Percentiles rank a stretch among this genome's conserved stretches.
These are phyloP conservation scores for Hydnum rufescens DNA, from an alignment of 768 basidiomycete species.

Conservation along the genomic window DNA sequence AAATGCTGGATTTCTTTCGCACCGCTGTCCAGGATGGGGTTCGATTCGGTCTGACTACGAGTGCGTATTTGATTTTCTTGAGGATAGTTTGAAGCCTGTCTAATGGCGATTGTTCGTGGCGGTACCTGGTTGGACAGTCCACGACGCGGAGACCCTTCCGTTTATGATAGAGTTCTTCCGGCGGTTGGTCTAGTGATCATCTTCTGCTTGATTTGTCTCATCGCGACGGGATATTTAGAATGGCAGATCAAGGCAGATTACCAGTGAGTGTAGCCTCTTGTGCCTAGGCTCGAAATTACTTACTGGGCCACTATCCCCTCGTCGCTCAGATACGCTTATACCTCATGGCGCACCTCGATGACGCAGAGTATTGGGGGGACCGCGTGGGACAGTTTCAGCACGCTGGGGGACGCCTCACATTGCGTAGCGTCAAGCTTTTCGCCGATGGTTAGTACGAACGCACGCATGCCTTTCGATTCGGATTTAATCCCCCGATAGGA, in stretches of 20 bases:
- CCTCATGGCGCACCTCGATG: conserved; percentile 42
- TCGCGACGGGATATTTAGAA: conserved; percentile 23
- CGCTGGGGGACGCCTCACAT: conserved; percentile 37
- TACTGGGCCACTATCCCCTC: not conserved
- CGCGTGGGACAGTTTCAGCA: conserved; percentile 41
- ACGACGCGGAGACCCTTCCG: conserved; percentile 48
- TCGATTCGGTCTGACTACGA: conserved; percentile 60
- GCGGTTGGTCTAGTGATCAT: conserved; percentile 24
- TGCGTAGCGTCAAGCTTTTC: conserved; percentile 55
- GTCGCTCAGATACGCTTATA: conserved; percentile 28
- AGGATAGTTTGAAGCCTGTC: not conserved
- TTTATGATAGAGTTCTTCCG: conserved; percentile 42
- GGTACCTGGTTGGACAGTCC: too few relatives aligned
- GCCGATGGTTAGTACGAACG: conserved; percentile 35
- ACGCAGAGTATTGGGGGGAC: conserved; percentile 46
- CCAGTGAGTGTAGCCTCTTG: conserved; percentile 30
- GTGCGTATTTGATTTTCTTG: not conserved
- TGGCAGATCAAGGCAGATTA: conserved; percentile 45
- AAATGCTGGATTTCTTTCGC: conserved; percentile 43
- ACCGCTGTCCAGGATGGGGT: conserved; percentile 47
- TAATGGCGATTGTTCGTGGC: not conserved
- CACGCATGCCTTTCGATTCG: conserved; percentile 8
- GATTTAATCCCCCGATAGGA: conserved; percentile 23
- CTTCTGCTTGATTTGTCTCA: not conserved
- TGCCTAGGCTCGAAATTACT: not conserved